A percentile compares a stretch with the other conserved stretches of the same genome.
Evolutionary conservation across 768 basidiomycete species (phyloP).

Genomic region (Paxillus rubicundulus): DNA sequence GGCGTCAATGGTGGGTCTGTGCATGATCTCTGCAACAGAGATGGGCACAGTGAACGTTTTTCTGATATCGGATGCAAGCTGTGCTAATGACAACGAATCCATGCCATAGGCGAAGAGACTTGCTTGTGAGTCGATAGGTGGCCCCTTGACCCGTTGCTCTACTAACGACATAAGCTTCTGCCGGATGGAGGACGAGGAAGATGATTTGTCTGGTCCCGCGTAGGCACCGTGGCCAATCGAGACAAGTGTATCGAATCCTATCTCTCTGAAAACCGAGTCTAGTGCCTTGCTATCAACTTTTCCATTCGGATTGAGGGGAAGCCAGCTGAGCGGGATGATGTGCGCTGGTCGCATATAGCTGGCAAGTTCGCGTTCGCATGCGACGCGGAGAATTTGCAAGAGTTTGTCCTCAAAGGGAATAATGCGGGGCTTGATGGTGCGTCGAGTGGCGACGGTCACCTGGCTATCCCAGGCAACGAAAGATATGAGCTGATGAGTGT

Average conservation of each 20-base stretch:
- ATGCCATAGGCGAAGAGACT: conserved; percentile 35
- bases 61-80: conserved; percentile 23
- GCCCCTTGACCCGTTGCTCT: conserved; percentile 18
- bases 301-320: conserved; percentile 43
- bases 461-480: conserved; percentile 43
- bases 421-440: conserved; percentile 28
- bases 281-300: conserved; percentile 33
- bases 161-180: conserved; percentile 38
- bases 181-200: conserved; percentile 26
- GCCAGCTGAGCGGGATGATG: conserved; percentile 46
- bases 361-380: conserved; percentile 42
- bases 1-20: conserved; percentile 18
- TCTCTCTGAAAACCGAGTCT: conserved; percentile 22
- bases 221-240: conserved; percentile 2
- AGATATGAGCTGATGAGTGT: conserved; percentile 38
- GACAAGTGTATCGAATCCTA: conserved; percentile 22
- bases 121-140: conserved; percentile 16
- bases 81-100: conserved; percentile 30
- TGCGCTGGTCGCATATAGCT: conserved; percentile 53
- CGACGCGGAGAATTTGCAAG: conserved; percentile 23
- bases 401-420: conserved; percentile 32
- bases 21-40: conserved; percentile 32
- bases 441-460: conserved; percentile 37
- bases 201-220: background rate
- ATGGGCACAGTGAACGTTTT: conserved; percentile 15